Conservation (phyloP, 176 grass and related monocot genomes). For the Otatea glauca region DNA sequence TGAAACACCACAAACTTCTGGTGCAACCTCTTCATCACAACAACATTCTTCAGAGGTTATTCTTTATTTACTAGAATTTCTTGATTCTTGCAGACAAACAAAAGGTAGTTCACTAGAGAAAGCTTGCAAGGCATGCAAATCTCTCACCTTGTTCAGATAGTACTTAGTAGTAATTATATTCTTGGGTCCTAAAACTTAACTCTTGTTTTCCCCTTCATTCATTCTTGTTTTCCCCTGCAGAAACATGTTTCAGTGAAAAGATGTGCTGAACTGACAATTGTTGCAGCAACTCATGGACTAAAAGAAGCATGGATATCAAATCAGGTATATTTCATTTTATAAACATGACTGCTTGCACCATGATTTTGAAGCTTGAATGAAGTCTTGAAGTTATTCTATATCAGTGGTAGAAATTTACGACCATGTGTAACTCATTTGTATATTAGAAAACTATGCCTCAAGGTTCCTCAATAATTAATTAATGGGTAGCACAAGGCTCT, state of each 20-base stretch:
- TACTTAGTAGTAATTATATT: neutral
- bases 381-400: neutral
- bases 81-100: constrained; percentile 6
- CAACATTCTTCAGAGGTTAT: constrained; percentile 69
- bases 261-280: constrained; percentile 87
- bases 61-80: constrained; percentile 21
- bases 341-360: constrained; percentile 13
- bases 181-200: neutral
- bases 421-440: neutral
- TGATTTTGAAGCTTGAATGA: neutral
- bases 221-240: constrained; percentile 44
- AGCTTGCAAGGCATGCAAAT: neutral
- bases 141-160: constrained; percentile 6
- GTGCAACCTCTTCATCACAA: constrained; percentile 54
- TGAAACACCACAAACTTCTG: constrained; percentile 65
- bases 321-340: constrained; percentile 69
- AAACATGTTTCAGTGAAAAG: constrained; percentile 82
- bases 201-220: constrained; percentile 15
- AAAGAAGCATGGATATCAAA: constrained; percentile 99
- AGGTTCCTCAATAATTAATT: neutral
- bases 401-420: neutral
- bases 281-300: constrained; percentile 92
- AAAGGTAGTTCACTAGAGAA: constrained; percentile 4
- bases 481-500: neutral
- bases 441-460: neutral